A percentile compares a stretch with the other conserved stretches of the same genome.
phyloP scores from a whole-genome alignment of 139 green algal species.

The Raphidocelis subcapitata region DNA sequence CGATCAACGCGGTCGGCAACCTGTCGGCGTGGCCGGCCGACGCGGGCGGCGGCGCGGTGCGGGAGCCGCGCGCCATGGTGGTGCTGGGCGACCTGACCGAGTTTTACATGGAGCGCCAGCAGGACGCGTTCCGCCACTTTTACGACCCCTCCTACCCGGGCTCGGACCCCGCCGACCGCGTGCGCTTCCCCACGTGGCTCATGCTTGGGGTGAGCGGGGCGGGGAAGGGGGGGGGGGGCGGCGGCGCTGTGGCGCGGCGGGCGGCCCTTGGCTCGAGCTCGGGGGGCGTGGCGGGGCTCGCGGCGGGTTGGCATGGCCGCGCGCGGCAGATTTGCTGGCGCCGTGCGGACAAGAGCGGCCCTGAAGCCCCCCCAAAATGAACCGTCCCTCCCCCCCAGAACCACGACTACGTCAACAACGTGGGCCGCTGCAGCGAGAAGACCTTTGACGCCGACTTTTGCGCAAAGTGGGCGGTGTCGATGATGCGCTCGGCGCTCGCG shows the following conservation, averaged over 20 bases:
- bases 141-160: constrained; percentile 19
- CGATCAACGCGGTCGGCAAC: constrained; percentile 15
- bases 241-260: too few species aligned
- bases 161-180: not conserved
- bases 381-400: not conserved
- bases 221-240: too few species aligned
- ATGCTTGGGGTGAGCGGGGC: constrained; percentile 12
- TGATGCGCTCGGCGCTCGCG: constrained; percentile 19
- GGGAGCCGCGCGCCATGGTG: constrained; percentile 11
- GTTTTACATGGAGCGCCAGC: constrained; percentile 15
- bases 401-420: constrained; percentile 31
- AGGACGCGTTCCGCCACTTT: constrained; percentile 25
- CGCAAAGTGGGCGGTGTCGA: constrained; percentile 9
- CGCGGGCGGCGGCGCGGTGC: constrained; percentile 19
- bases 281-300: too few species aligned
- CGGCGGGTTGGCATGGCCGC: too few species aligned
- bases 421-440: constrained; percentile 14
- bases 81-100: constrained; percentile 33
- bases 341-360: too few species aligned
- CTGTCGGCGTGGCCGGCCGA: constrained; percentile 16
- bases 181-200: constrained; percentile 23
- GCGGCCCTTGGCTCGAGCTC: too few species aligned
- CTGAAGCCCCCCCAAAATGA: too few species aligned
- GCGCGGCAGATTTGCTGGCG: too few species aligned
- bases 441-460: constrained; percentile 5